Percentiles rank a stretch among this genome's conserved stretches.
phyloP scores from a whole-genome alignment of 1,284 basidiomycete genomes.

The Sporisorium reilianum region DNA sequence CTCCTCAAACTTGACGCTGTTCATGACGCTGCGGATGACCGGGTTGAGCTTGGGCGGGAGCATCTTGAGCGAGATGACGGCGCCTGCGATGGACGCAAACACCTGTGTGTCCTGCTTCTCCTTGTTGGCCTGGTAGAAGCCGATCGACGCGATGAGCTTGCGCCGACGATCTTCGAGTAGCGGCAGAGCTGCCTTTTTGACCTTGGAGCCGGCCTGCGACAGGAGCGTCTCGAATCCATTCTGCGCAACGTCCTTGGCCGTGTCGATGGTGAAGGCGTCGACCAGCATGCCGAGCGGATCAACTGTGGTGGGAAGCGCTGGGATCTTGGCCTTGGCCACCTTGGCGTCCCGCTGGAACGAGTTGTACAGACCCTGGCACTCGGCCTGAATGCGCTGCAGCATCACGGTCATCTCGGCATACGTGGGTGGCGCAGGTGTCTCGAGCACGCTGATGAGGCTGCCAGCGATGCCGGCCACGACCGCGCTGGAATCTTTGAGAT shows the following conservation, averaged over 20 bases:
- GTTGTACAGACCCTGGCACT: constrained; percentile 83
- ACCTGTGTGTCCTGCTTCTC: constrained; percentile 87
- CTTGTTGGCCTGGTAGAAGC: constrained; percentile 86
- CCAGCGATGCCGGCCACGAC: constrained; percentile 71
- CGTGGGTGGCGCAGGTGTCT: constrained; percentile 78
- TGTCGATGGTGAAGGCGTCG: constrained; percentile 83
- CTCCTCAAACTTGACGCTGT: constrained; percentile 88
- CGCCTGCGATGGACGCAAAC: constrained; percentile 87
- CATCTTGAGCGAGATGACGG: constrained; percentile 76
- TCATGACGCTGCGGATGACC: constrained; percentile 96
- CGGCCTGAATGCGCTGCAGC: constrained; percentile 82
- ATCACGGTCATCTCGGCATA: constrained; percentile 93
- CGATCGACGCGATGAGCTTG: constrained; percentile 81
- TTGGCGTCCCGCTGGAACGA: constrained; percentile 88
- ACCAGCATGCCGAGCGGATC: constrained; percentile 76
- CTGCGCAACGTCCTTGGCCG: constrained; percentile 80
- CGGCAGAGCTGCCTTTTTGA: constrained; percentile 79
- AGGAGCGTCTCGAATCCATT: constrained; percentile 78
- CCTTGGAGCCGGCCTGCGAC: constrained; percentile 72
- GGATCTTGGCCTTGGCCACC: constrained; percentile 82
- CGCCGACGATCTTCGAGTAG: constrained; percentile 82
- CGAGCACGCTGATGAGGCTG: constrained; percentile 80
- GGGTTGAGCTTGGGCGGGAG: constrained; percentile 83
- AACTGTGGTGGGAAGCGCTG: constrained; percentile 81
- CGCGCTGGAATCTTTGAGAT: constrained; percentile 44